Conservation (phyloP, 331 rosid genomes). For the Phaseolus coccineus region DNA sequence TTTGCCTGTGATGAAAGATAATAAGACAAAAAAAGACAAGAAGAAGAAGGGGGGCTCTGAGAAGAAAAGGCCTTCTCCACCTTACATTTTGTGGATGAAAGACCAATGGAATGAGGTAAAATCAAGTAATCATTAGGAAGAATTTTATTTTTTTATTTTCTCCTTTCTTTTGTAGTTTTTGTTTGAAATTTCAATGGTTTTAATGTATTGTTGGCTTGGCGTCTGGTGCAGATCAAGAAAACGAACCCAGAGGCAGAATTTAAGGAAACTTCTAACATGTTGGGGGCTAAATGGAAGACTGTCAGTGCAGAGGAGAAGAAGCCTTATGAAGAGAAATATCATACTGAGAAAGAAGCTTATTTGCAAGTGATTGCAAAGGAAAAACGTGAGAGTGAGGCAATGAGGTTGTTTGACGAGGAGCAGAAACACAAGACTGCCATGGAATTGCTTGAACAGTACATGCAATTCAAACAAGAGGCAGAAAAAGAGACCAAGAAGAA, state of each 20-base stretch:
- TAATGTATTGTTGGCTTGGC: background rate
- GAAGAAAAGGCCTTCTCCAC: conserved; percentile 79
- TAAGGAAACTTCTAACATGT: conserved; percentile 71
- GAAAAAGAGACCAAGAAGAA: conserved; percentile 70
- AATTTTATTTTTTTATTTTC: background rate
- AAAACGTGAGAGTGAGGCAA: conserved; percentile 86
- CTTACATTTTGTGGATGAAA: conserved; percentile 88
- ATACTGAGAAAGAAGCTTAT: conserved; percentile 75
- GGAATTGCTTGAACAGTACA: conserved; percentile 91
- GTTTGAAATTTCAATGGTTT: background rate
- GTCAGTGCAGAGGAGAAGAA: conserved; percentile 74
- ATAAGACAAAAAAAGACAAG: conserved; percentile 67
- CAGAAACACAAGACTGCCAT: conserved; percentile 87
- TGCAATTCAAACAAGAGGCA: conserved; percentile 77
- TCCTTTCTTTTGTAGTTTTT: background rate
- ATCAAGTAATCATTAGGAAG: background rate
- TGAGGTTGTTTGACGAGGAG: conserved; percentile 85
- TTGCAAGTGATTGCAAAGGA: conserved; percentile 68
- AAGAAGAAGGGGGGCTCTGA: conserved; percentile 72
- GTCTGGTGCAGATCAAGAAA: conserved; percentile 67
- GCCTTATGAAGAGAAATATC: conserved; percentile 88
- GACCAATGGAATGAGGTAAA: conserved; percentile 89
- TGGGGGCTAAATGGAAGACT: conserved; percentile 92
- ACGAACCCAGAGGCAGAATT: conserved; percentile 86
- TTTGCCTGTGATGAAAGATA: conserved; percentile 66